Evolutionary conservation across 768 basidiomycete genomes (phyloP), one percentile per base, ranked within the genome.

Genomic region (Boletus pseudopeckii): DNA sequence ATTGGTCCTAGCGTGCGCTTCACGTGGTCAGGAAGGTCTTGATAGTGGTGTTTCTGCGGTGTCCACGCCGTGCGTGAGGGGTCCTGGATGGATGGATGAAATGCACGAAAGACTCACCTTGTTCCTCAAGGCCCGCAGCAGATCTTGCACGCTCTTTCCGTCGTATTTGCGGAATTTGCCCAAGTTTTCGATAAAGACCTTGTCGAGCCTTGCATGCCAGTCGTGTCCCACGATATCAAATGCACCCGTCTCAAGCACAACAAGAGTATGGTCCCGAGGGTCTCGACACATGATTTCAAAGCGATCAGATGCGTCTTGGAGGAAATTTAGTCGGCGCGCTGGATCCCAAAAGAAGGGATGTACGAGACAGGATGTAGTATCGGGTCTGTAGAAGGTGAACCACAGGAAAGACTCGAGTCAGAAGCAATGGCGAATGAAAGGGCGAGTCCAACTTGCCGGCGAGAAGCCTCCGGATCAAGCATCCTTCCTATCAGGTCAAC

Each of bases 301-400:
- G 5, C 95, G 83, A 71, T 98, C 96, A 0, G 94, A 97, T 0
- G 94, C 92, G 58, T 98, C 97, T 71, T 96, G 95, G n/a, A 99
- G 76, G 79, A 99, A 99, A 47, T 81, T 84, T 5, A 99, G 74
- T 39, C 96, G 81, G 52, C 88, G 84, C 8, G 80, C 86, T 0
- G 94, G 75, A 50, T 93, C 86, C 97, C 97, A 99, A 77, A 98
- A 99, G 78, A 90, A 96, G 0, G 97, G 97, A 73, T 98, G 96
- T 20, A 89, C 74, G 18, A 98, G 77, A 70, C 88, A 90, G n/a
- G 82, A 83, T 13, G 81, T 83, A 7, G 95, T 96, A 59, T 94
- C 88, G 1, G 95, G 97, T 64, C 96, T 92, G 63, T 39, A 14
- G 5, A 28, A 28, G 17, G 24, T 20, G 13, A 47, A 32, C 24